phyloP scores from a whole-genome alignment of 192 early-diverging fungal genomes.

The Backusella sp. region DNA sequence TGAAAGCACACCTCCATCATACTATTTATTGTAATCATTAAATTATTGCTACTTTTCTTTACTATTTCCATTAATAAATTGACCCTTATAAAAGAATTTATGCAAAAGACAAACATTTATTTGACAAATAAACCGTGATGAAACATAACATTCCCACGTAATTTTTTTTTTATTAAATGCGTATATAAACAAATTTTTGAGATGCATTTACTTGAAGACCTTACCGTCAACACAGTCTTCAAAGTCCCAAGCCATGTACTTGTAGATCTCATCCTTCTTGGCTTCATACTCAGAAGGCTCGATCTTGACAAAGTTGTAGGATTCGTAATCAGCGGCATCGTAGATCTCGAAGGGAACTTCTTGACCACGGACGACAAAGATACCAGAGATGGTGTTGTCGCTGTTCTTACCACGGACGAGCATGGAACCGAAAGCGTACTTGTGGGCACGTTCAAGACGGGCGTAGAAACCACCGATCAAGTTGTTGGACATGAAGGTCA shows the following conservation, averaged over 20 bases:
- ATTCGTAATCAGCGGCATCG: conserved; percentile 88
- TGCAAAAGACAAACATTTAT: not conserved
- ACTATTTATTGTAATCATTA: too few species aligned
- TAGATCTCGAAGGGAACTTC: conserved; percentile 70
- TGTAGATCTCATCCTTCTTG: conserved; percentile 48
- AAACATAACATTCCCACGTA: not conserved
- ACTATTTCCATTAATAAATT: too few species aligned
- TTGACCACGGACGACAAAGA: conserved; percentile 91
- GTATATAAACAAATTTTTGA: not conserved
- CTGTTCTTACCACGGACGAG: conserved; percentile 80
- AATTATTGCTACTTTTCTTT: too few species aligned
- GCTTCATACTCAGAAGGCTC: conserved; percentile 60
- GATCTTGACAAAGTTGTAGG: conserved; percentile 79
- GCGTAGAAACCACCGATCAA: conserved; percentile 91
- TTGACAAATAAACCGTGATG: not conserved
- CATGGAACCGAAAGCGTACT: conserved; percentile 93
- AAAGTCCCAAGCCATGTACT: conserved; percentile 79
- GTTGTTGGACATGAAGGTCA: conserved; percentile 92
- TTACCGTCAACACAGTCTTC: conserved; percentile 86
- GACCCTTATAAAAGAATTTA: not conserved
- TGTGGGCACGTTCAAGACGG: conserved; percentile 88
- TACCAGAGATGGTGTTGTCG: conserved; percentile 89
- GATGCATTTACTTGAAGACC: conserved; percentile 70
- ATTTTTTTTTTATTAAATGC: not conserved
- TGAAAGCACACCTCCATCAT: not conserved